These are phyloP conservation scores for Phytophthora melonis DNA, from an alignment of 352 stramenopile species.

Conservation along the genomic window DNA sequence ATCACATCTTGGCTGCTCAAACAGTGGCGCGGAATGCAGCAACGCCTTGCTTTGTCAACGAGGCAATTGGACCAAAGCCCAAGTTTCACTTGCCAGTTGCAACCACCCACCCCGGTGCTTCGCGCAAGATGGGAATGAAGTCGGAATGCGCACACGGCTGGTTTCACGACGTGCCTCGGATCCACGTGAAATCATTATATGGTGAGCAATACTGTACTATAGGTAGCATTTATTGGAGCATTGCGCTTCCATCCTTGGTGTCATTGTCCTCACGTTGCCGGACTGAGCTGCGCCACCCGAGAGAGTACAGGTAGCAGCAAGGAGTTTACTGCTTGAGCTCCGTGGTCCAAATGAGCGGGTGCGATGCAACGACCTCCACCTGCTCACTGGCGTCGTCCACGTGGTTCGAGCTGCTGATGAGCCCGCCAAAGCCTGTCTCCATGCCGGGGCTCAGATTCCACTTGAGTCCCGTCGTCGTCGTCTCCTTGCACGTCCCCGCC, in stretches of 20 bases:
- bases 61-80: too few species aligned
- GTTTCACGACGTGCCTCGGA: neutral
- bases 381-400: conserved; percentile 52
- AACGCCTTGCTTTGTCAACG: too few species aligned
- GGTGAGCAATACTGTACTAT: neutral
- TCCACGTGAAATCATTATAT: neutral
- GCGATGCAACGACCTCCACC: conserved; percentile 76
- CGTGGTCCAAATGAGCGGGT: conserved; percentile 91
- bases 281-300: neutral
- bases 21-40: too few species aligned
- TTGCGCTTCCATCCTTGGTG: too few species aligned
- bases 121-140: neutral
- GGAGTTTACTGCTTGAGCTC: conserved; percentile 54
- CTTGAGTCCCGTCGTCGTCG: conserved; percentile 91
- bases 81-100: neutral
- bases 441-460: conserved; percentile 81
- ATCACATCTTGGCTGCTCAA: too few species aligned
- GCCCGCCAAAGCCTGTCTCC: conserved; percentile 76
- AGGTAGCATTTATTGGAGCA: neutral
- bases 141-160: neutral
- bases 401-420: conserved; percentile 90
- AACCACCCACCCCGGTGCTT: neutral
- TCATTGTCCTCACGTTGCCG: neutral
- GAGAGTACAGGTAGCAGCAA: too few species aligned
- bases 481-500: conserved; percentile 72